Conservation (phyloP, 345 rosid species). For the Salix dunnii region DNA sequence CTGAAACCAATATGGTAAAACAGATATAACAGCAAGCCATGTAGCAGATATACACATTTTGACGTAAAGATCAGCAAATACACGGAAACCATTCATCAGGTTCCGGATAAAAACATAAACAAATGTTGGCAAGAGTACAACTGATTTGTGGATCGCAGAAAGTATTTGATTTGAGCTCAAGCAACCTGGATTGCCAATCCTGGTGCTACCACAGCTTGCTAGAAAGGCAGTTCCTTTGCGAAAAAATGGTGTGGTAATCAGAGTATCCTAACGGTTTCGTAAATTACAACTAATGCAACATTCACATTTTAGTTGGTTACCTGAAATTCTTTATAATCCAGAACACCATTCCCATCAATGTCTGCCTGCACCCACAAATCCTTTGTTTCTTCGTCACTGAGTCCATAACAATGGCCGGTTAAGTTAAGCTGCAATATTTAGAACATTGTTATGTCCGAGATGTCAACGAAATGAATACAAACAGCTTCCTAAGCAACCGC, state of each 20-base stretch:
- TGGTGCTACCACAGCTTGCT: neutral
- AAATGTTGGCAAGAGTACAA: neutral
- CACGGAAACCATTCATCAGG: neutral
- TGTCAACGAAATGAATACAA: neutral
- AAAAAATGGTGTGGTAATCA: neutral
- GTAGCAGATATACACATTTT: neutral
- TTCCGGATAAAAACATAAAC: neutral
- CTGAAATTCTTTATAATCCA: conserved; percentile 87
- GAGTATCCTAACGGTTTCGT: neutral
- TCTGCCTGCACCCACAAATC: conserved; percentile 88
- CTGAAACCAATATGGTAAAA: neutral
- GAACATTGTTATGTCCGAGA: neutral
- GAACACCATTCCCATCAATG: conserved; percentile 61
- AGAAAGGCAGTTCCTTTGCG: neutral
- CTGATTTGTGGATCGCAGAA: neutral
- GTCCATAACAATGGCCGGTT: conserved; percentile 70
- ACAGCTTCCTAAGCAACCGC: neutral
- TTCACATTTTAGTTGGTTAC: conserved; percentile 31
- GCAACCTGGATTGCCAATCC: conserved; percentile 1
- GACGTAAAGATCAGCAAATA: neutral
- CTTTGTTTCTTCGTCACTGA: conserved; percentile 60
- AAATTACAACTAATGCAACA: neutral
- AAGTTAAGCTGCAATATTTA: conserved; percentile 55
- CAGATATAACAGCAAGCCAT: neutral
- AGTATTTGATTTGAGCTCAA: neutral